Percentiles rank a stretch among this genome's conserved stretches.
Conservation (phyloP, 2,329 filamentous ascomycete genomes). For the Clonostachys rhizophaga region DNA sequence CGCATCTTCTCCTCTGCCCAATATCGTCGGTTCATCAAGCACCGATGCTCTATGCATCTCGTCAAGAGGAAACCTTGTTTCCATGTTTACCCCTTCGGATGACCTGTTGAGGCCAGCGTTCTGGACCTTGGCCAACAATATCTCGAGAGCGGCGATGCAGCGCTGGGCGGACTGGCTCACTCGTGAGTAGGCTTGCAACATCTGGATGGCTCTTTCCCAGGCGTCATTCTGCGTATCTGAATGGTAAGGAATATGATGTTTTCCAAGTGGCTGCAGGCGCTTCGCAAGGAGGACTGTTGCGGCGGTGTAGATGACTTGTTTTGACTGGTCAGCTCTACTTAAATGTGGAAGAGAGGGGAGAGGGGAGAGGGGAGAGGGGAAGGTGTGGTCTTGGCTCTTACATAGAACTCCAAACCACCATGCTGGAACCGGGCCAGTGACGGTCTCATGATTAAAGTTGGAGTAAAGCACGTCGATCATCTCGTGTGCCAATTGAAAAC, state of each 20-base stretch:
- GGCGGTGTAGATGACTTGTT: slow-evolving; percentile 2
- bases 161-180: slow-evolving; percentile 4
- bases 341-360: too few relatives aligned
- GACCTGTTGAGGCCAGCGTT: not conserved
- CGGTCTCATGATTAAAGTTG: not conserved
- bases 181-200: slow-evolving; percentile 2
- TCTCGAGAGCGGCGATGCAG: slow-evolving; percentile 1
- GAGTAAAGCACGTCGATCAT: slow-evolving; percentile 1
- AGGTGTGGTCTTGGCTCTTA: not conserved
- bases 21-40: too few relatives aligned
- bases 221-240: not conserved
- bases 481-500: slow-evolving; percentile 1
- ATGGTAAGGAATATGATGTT: not conserved
- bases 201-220: slow-evolving; percentile 2
- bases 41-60: too few relatives aligned
- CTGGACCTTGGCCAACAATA: slow-evolving; percentile 2
- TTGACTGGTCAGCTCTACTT: not conserved
- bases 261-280: not conserved
- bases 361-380: not conserved
- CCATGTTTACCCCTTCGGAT: too few relatives aligned
- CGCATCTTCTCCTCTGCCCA: too few relatives aligned
- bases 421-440: slow-evolving; percentile 2
- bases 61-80: too few relatives aligned
- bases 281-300: slow-evolving; percentile 2
- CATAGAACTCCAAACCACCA: slow-evolving; percentile 4